Conservation (phyloP, 1,284 basidiomycete genomes). For the Entoloma clypeatum region DNA sequence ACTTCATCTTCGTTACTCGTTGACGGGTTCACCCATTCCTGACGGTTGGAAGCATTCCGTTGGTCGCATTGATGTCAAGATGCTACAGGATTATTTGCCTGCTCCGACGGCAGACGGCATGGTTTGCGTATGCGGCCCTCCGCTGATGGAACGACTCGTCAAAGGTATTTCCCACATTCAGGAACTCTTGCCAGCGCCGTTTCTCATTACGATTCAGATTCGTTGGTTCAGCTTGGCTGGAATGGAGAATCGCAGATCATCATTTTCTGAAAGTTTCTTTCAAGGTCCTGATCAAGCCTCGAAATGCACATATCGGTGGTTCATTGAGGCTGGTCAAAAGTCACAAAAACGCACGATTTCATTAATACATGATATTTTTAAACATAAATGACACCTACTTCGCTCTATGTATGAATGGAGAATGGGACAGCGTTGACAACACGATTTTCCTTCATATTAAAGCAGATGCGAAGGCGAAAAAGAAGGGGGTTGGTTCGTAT, state of each 20-base stretch:
- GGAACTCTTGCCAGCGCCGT: not conserved
- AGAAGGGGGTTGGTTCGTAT: no score
- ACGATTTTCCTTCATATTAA: no score
- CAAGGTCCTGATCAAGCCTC: no score
- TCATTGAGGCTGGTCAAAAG: no score
- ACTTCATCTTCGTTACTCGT: constrained; percentile 45
- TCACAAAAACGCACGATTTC: no score
- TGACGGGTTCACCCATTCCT: constrained; percentile 32
- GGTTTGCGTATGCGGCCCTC: constrained; percentile 53
- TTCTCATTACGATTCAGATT: constrained; percentile 4
- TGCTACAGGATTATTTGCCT: constrained; percentile 42
- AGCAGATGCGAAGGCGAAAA: no score
- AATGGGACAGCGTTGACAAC: no score
- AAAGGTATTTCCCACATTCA: constrained; percentile 20
- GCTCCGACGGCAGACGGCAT: constrained; percentile 35
- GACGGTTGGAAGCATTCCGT: constrained; percentile 38
- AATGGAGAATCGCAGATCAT: constrained; percentile 7
- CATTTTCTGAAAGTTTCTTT: constrained; percentile 7
- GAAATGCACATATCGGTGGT: no score
- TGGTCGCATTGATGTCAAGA: constrained; percentile 41
- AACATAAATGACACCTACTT: no score
- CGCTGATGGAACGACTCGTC: constrained; percentile 33
- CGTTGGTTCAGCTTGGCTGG: constrained; percentile 8
- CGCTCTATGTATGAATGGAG: no score
- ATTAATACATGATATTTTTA: no score